Evolutionary conservation across 1,284 basidiomycete species (phyloP).

Genomic region (Trametes polyzona): DNA sequence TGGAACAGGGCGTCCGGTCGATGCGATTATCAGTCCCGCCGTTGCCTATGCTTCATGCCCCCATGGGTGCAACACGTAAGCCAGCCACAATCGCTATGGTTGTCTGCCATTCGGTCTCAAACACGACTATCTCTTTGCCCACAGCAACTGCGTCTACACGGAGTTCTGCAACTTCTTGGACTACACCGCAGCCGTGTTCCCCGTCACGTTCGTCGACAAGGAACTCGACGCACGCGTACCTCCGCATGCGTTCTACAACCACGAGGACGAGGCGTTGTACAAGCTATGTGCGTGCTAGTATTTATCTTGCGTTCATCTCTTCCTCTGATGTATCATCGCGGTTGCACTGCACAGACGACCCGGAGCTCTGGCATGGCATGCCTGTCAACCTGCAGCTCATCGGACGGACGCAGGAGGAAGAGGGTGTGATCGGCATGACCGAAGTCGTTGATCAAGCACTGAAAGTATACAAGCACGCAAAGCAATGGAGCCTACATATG

Average conservation of each 20-base stretch:
- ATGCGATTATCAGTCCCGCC: constrained; percentile 46
- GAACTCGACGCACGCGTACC: constrained; percentile 33
- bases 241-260: constrained; percentile 41
- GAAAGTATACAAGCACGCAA: constrained; percentile 17
- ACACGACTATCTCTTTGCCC: no score
- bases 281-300: constrained; percentile 45
- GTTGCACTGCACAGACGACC: constrained; percentile 42
- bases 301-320: background rate
- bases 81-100: background rate
- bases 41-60: constrained; percentile 42
- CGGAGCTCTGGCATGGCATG: constrained; percentile 47
- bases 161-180: constrained; percentile 43
- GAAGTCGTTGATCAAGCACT: constrained; percentile 40
- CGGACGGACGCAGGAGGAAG: constrained; percentile 53
- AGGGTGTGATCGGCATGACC: constrained; percentile 48
- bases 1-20: constrained; percentile 51
- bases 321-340: background rate
- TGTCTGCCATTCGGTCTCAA: background rate
- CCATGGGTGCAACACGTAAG: constrained; percentile 41
- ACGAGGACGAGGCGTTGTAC: constrained; percentile 47
- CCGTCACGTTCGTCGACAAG: constrained; percentile 45
- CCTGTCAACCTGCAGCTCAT: constrained; percentile 56
- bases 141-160: constrained; percentile 32
- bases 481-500: no score
- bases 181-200: constrained; percentile 49